Conservation (phyloP, 2,329 filamentous ascomycete genomes). For the Ophiocordyceps polyrhachis-furcata region DNA sequence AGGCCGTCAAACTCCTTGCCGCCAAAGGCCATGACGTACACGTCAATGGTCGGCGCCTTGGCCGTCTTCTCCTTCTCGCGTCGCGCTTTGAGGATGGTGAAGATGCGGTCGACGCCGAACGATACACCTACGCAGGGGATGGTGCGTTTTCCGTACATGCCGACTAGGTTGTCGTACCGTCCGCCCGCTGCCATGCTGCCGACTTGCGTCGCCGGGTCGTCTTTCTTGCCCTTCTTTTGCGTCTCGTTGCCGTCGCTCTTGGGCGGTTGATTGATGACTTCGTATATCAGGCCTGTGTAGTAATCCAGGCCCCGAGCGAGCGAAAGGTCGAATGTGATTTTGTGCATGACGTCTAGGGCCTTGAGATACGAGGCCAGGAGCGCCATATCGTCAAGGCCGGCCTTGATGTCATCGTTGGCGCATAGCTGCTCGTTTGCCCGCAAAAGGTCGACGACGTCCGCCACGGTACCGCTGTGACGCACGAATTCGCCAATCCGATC, state of each 20-base stretch:
- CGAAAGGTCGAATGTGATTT: conserved; percentile 75
- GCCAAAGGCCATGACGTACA: conserved; percentile 89
- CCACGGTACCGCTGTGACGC: conserved; percentile 50
- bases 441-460: conserved; percentile 52
- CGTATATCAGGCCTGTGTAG: conserved; percentile 81
- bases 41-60: conserved; percentile 48
- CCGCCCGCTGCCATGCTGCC: conserved; percentile 79
- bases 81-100: conserved; percentile 70
- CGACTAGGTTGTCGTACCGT: conserved; percentile 81
- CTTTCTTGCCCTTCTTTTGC: conserved; percentile 30
- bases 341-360: conserved; percentile 51
- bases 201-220: conserved; percentile 39
- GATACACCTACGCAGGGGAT: conserved; percentile 52
- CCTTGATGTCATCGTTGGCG: conserved; percentile 56
- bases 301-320: conserved; percentile 85
- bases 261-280: conserved; percentile 53
- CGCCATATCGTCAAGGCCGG: conserved; percentile 64
- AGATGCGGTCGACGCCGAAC: conserved; percentile 88
- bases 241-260: conserved; percentile 12
- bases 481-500: conserved; percentile 80
- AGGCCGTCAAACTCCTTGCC: conserved; percentile 69
- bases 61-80: conserved; percentile 40
- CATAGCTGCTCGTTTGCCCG: conserved; percentile 47
- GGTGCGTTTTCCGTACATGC: conserved; percentile 78
- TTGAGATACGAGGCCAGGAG: conserved; percentile 69